Percentiles rank a stretch among this genome's conserved stretches.
phyloP scores from a whole-genome alignment of 2,329 filamentous ascomycete genomes.

The Neofusicoccum sp. region DNA sequence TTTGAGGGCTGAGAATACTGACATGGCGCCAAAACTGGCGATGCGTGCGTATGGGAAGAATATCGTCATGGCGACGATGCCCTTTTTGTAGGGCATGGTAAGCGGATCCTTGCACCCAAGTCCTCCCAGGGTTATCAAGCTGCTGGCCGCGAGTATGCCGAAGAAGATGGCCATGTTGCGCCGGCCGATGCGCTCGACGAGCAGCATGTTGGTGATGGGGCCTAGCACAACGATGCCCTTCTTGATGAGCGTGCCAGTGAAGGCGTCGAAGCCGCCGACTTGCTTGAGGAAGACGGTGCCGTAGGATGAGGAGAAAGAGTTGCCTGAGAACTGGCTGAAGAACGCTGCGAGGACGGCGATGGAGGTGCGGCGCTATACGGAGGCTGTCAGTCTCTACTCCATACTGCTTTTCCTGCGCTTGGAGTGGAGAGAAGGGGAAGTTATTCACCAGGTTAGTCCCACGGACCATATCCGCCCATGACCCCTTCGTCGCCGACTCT shows the following conservation, averaged over 20 bases:
- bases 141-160: not conserved
- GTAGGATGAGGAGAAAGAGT: conserved; percentile 22
- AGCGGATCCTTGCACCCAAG: not conserved
- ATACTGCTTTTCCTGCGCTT: no score
- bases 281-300: conserved; percentile 24
- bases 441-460: not conserved
- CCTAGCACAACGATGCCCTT: not conserved
- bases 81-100: not conserved
- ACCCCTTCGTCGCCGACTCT: not conserved
- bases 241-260: conserved; percentile 19
- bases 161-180: not conserved
- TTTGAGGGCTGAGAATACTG: not conserved
- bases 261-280: conserved; percentile 20
- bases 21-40: not conserved
- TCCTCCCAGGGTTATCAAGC: not conserved
- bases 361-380: conserved; percentile 14
- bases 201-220: not conserved
- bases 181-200: not conserved
- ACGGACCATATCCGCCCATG: not conserved
- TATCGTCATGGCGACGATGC: not conserved
- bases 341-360: conserved; percentile 20
- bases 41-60: not conserved
- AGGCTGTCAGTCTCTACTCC: not conserved
- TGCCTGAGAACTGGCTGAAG: conserved; percentile 23
- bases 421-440: no score